phyloP scores from a whole-genome alignment of 805 yeast genomes.

The Cyberlindnera suaveolens region DNA sequence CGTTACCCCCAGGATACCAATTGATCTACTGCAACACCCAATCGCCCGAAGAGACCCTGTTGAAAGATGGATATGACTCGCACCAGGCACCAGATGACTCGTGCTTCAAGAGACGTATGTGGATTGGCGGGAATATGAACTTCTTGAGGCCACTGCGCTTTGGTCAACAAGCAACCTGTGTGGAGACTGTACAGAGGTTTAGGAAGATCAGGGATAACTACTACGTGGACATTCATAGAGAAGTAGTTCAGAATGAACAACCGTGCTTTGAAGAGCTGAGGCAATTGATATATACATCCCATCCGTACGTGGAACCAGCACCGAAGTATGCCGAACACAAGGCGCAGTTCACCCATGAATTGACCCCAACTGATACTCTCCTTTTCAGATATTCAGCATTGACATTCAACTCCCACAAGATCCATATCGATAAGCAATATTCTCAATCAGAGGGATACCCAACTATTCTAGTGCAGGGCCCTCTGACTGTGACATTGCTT shows the following conservation, averaged over 20 bases:
- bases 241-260: constrained; percentile 29
- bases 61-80: constrained; percentile 74
- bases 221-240: constrained; percentile 52
- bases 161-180: constrained; percentile 38
- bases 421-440: constrained; percentile 65
- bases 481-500: constrained; percentile 58
- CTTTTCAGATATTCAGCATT: constrained; percentile 65
- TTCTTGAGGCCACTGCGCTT: constrained; percentile 31
- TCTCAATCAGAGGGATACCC: constrained; percentile 57
- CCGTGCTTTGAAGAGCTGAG: constrained; percentile 44
- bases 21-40: constrained; percentile 62
- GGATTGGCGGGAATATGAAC: constrained; percentile 67
- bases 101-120: constrained; percentile 56
- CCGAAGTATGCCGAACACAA: background rate
- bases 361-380: constrained; percentile 36
- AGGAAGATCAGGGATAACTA: constrained; percentile 31
- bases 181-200: constrained; percentile 44
- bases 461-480: constrained; percentile 70
- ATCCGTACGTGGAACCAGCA: constrained; percentile 10
- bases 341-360: constrained; percentile 23
- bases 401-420: constrained; percentile 77
- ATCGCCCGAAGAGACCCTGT: constrained; percentile 39
- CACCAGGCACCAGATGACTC: constrained; percentile 38
- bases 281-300: constrained; percentile 54
- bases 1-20: constrained; percentile 51